Evolutionary conservation across 768 basidiomycete genomes (phyloP), one percentile per base, ranked within the genome.

Genomic region (Macrolepiota fuliginosa): DNA sequence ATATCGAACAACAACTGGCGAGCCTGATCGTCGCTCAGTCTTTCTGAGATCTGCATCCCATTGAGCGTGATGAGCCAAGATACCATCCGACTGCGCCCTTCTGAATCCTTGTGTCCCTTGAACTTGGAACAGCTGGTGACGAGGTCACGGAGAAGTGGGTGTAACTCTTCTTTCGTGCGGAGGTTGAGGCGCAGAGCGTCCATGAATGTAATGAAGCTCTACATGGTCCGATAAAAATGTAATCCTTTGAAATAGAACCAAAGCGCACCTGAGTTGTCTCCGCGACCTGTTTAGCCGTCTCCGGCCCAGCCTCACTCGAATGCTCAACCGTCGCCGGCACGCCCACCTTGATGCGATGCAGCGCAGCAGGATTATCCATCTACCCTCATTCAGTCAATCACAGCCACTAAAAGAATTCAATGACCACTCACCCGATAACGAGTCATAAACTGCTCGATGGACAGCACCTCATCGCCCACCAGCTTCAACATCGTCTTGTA

Each of bases 131-230:
- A 98, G 5, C 92, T 89, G 1, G 91, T 92, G 66, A 98, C 94
- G n/a, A 99, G 85, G 66, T 96, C 97, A 65, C 96, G 94, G 47
- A 98, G 72, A 63, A 97, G 86, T 0, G 96, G 95, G 72, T 98
- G 96, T 2, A 99, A 80, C 68, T 97, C 94, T 69, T 98, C 97
- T 72, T 98, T 99, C 2, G 97, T 96, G n/a, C 94, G 85, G 67
- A 98, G 77, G 10, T 90, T 87, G 54, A 98, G 80, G 70, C 95
- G 96, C 27, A 98, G 81, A 0, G 95, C 96, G 67, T 99, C 97
- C 93, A 98, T 97, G 66, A 98, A 96, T 0, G 96, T 98, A 66
- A 99, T 98, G 64, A 98, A 99, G 72, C 88, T 91, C 94, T 98
- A 67, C 37, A 47, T 32, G 15, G 32, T 22, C 22, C 47, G 12